Base-by-base conservation (phyloP, 768 basidiomycete species). In the Pseudohyphozyma bogoriensis region DNA sequence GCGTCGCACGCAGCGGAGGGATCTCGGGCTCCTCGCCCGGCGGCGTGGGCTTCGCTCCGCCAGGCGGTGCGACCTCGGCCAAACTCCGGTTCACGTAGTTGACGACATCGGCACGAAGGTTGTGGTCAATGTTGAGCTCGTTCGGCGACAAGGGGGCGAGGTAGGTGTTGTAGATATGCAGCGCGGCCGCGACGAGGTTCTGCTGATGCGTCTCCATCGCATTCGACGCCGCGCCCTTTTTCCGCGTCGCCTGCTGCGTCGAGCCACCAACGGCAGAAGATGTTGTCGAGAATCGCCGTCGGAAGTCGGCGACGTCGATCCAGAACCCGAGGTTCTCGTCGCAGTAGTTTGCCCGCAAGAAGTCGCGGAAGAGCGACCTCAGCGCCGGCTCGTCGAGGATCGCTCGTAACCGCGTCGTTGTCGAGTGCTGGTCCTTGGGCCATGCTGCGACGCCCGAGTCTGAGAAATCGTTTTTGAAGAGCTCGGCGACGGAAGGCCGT, bases 201-300 rank as follows among this genome's bases (percentile, higher is more conserved):
- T 93, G 89, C 77, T 97, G 92, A 73, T 99, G 95, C 61, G 82
- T 84, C 76, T 97, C 93, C 93, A 97, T 97, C 4, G 91, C 89
- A 35, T 71, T 71, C 4, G 67, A 53, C 7, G 61, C 65, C 5
- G 45, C 49, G 37, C 59, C 58, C 31, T 60, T 60, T 44, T 60
- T 63, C 35, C 49, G 37, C 51, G 61, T 39, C 22, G 55, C 57
- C 22, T 29, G 42, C 35, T 58, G 44, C 35, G 45, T 39, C 13
- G 68, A 67, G n/a, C 65, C 68, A 18, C 75, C 76, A 60, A 86
- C 82, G 16, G 91, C 92, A 68, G 84, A 90, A 6, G 89, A 93
- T 1, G 95, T 95, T 59, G 91, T 96, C 71, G 83, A 84, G 77
- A 99, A 99, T 72, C 91, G 86, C 70, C 85, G 82, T 76, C 90